Percentiles rank a stretch among this genome's conserved stretches.
Conservation (phyloP, 768 basidiomycete genomes). For the Boletus rufocinnamomeus region DNA sequence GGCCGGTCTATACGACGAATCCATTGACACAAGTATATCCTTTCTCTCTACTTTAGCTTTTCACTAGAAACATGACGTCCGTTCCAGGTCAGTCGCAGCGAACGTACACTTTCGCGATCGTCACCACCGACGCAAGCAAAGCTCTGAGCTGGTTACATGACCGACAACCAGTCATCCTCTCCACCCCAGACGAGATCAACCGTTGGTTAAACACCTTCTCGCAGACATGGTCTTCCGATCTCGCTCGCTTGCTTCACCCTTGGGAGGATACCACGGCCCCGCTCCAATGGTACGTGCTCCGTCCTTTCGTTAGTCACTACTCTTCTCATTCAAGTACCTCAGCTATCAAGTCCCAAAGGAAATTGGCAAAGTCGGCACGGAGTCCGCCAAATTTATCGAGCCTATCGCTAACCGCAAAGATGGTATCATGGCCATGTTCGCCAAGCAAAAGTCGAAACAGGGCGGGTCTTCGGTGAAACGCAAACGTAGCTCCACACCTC, state of each 20-base stretch:
- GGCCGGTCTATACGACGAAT: constrained; percentile 84
- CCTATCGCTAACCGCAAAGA: constrained; percentile 80
- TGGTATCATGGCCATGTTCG: constrained; percentile 83
- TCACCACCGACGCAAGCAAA: constrained; percentile 77
- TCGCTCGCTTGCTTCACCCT: constrained; percentile 62
- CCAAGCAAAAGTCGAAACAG: constrained; percentile 51
- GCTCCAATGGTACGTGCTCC: constrained; percentile 64
- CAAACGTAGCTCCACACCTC: constrained; percentile 27
- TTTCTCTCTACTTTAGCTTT: background rate
- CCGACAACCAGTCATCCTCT: constrained; percentile 82
- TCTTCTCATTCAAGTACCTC: background rate
- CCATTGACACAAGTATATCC: constrained; percentile 57
- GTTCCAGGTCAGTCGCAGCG: constrained; percentile 51
- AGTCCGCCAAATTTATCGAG: constrained; percentile 80
- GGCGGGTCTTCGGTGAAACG: constrained; percentile 25
- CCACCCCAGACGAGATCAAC: constrained; percentile 55
- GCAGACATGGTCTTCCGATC: constrained; percentile 60
- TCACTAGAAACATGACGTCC: background rate
- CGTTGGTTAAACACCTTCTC: constrained; percentile 82
- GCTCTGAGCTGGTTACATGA: constrained; percentile 88
- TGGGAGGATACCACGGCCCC: constrained; percentile 50
- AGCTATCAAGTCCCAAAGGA: constrained; percentile 91
- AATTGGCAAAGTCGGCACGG: constrained; percentile 86
- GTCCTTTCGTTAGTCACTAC: background rate
- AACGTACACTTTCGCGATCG: constrained; percentile 84